Evolutionary conservation across 2,329 filamentous ascomycete genomes (phyloP), one percentile per base, ranked within the genome.

Genomic region (Chalaropsis ovoidea): DNA sequence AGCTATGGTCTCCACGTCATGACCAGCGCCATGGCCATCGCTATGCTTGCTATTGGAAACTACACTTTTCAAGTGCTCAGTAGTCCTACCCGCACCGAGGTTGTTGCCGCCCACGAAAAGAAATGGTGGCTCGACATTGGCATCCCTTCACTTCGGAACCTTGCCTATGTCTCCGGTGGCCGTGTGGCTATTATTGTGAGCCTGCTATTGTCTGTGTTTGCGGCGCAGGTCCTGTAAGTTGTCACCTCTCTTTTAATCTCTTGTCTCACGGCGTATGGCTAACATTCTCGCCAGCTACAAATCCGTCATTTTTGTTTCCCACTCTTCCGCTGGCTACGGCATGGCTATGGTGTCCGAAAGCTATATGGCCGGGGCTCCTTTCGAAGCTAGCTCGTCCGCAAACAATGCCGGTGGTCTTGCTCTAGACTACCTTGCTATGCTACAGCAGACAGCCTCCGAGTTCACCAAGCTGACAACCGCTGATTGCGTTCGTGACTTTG

Each of bases 11-110:
- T 82, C 27, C 76, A 78, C 61, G 77, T 75, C 7, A 71, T 76
- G 22, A 76, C 81, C 67, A 81, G 78, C 70, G 69, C 77, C 1
- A 73, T 78, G 52, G 74, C 73, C 7, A 70, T 80, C 4, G 72
- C 76, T 3, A 68, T 82, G 22, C 71, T 83, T 13, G 77, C 77
- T 0, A 78, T 77, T 2, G 80, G 77, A 11, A 82, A 81, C 72
- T 83, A 82, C 69, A 74, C 76, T 47, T 80, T 81, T 66, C 81
- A 83, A 71, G 75, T 81, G n/a, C 76, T 83, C 13, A 77, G 74
- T 69, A 82, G 80, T 68, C 81, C 81, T 5, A 82, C 80, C 7
- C 76, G 81, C 49, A 71, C 71, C 11, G 81, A 83, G 69, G 70
- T 83, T 8, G 73, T 76, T 35, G 71, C 69, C 13, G 80, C 80